phyloP scores from a whole-genome alignment of 1,284 basidiomycete species.

The Malassezia obtusa region DNA sequence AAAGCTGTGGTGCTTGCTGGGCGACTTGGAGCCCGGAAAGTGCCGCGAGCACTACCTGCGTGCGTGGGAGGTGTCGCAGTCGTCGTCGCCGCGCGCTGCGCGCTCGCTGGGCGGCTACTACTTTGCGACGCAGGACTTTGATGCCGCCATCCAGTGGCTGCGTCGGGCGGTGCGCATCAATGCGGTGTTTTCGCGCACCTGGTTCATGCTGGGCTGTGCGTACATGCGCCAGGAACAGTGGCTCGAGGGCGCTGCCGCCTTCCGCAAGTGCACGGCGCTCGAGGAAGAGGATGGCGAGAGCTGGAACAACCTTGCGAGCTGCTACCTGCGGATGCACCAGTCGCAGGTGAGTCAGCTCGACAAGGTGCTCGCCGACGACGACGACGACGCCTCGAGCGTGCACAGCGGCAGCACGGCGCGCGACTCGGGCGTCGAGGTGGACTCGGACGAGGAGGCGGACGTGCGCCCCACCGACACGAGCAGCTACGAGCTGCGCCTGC shows the following conservation, averaged over 20 bases:
- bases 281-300: conserved; percentile 95
- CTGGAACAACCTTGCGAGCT: conserved; percentile 94
- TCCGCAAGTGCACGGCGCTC: conserved; percentile 72
- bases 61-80: conserved; percentile 72
- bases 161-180: conserved; percentile 73
- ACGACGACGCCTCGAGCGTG: conserved; percentile 4
- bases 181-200: conserved; percentile 71
- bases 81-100: conserved; percentile 76
- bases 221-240: conserved; percentile 63
- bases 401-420: conserved; percentile 2
- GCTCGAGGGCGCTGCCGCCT: conserved; percentile 72
- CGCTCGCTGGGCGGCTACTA: conserved; percentile 77
- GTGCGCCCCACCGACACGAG: conserved; percentile 4
- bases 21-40: conserved; percentile 67
- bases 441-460: neutral
- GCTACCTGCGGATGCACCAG: conserved; percentile 59
- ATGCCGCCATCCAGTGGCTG: conserved; percentile 57
- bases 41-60: conserved; percentile 64
- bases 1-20: conserved; percentile 89
- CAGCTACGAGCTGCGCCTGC: conserved; percentile 60
- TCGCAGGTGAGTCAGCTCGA: conserved; percentile 17
- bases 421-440: conserved; percentile 14
- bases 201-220: conserved; percentile 93
- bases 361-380: conserved; percentile 10
- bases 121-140: conserved; percentile 62